These are phyloP conservation scores for Mucor piriformis DNA, from an alignment of 371 early-diverging fungal species.

Conservation along the genomic window DNA sequence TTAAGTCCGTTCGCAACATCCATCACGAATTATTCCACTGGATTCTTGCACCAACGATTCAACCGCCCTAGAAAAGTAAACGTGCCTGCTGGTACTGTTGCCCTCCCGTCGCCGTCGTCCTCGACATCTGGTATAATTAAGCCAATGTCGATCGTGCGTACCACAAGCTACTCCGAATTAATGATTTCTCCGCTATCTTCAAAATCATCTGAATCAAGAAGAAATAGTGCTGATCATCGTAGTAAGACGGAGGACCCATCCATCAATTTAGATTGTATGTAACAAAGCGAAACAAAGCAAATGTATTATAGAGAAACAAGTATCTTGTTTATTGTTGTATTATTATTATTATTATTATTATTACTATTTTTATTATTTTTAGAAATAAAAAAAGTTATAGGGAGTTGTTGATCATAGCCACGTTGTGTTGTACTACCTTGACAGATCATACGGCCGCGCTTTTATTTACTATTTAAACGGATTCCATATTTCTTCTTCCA, in stretches of 20 bases:
- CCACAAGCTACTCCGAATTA: conserved; percentile 16
- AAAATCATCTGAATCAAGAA: conserved; percentile 6
- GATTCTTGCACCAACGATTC: neutral
- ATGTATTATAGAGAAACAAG: neutral
- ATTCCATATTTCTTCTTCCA: neutral
- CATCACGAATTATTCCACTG: conserved; percentile 13
- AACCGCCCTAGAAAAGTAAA: conserved; percentile 35
- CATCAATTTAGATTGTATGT: neutral
- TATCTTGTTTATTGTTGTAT: too few species aligned
- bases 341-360: too few species aligned
- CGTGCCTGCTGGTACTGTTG: conserved; percentile 51
- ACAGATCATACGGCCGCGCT: conserved; percentile 1
- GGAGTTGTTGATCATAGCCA: conserved; percentile 16
- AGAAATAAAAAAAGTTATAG: conserved; percentile 4
- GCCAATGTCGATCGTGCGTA: conserved; percentile 18
- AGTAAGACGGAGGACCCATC: neutral
- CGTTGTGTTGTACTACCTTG: conserved; percentile 3
- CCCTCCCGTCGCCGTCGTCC: conserved; percentile 25
- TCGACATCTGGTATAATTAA: neutral
- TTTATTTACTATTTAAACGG: neutral
- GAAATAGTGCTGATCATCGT: conserved; percentile 13
- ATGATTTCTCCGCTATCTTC: neutral
- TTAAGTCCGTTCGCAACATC: conserved; percentile 23
- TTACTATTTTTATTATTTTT: neutral
- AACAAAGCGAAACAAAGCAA: neutral